Percentiles rank a stretch among this genome's conserved stretches.
phyloP scores from a whole-genome alignment of 805 yeast species.

The Kuraishia ogatae region DNA sequence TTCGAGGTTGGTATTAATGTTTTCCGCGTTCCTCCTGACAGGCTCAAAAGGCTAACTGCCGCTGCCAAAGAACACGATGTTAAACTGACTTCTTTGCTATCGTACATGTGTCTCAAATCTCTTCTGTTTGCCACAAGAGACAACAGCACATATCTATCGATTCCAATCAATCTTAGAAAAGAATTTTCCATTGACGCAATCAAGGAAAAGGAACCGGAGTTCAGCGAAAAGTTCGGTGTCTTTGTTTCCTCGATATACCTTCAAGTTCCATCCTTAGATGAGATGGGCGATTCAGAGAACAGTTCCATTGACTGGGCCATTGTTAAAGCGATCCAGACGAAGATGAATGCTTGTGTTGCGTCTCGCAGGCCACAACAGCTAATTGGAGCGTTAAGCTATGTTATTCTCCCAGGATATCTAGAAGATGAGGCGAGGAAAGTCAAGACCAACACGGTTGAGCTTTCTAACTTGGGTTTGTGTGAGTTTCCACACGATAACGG shows the following conservation, averaged over 20 bases:
- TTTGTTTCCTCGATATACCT: background rate
- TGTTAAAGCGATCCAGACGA: slow-evolving; percentile 7
- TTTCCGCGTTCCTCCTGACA: background rate
- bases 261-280: background rate
- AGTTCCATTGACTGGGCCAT: slow-evolving; percentile 10
- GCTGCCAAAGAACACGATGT: background rate
- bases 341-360: background rate
- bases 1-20: background rate
- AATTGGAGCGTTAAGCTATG: slow-evolving; percentile 7
- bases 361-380: background rate
- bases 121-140: background rate
- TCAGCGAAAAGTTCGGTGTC: background rate
- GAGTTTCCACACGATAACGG: background rate
- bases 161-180: background rate
- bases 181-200: background rate
- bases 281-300: background rate
- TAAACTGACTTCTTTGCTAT: background rate
- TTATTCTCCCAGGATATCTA: slow-evolving; percentile 4
- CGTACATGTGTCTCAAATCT: background rate
- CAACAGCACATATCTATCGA: background rate
- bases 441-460: slow-evolving; percentile 6
- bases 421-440: background rate
- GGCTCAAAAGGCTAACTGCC: background rate
- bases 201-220: background rate
- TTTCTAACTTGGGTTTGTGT: slow-evolving; percentile 11